These are phyloP conservation scores for Aspergillus taichungensis DNA, from an alignment of 495 filamentous ascomycete genomes.

Conservation along the genomic window DNA sequence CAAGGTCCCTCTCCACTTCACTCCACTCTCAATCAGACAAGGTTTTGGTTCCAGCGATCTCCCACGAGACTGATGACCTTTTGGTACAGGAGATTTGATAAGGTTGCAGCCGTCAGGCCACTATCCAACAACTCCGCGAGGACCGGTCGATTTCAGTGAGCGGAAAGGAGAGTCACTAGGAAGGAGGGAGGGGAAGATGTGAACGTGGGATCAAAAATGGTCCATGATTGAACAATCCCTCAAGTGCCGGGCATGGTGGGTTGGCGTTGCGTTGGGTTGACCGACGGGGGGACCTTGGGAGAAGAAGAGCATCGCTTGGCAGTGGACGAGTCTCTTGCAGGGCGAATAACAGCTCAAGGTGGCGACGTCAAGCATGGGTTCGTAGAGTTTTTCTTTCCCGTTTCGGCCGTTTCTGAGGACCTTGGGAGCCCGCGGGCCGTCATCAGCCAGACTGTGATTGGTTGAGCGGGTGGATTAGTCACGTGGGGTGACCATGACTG, in stretches of 20 bases:
- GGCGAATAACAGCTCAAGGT: too few species aligned
- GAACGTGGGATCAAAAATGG: constrained; percentile 4
- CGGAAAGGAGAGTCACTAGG: neutral
- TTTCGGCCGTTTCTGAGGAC: constrained; percentile 21
- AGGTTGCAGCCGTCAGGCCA: neutral
- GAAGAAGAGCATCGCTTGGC: neutral
- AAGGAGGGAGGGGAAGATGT: neutral
- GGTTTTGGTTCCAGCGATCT: neutral
- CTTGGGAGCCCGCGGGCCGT: constrained; percentile 25
- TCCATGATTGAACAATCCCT: constrained; percentile 2
- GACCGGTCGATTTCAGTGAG: too few species aligned
- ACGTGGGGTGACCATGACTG: neutral
- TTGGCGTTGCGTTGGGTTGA: constrained; percentile 4
- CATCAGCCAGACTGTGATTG: neutral
- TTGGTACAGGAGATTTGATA: neutral
- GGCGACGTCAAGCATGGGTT: constrained; percentile 6
- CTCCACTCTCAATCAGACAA: constrained; percentile 1
- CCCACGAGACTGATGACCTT: constrained; percentile 11
- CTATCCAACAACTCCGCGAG: too few species aligned
- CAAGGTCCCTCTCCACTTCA: constrained; percentile 6
- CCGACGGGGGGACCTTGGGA: constrained; percentile 19
- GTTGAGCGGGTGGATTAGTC: neutral
- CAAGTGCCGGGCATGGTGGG: too few species aligned
- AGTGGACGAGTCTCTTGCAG: too few species aligned
- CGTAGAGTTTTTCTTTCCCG: constrained; percentile 1